A percentile compares a stretch with the other conserved stretches of the same genome.
Conservation (phyloP, 228 moss, liverwort and hornwort species). For the Sphagnum fallax region DNA sequence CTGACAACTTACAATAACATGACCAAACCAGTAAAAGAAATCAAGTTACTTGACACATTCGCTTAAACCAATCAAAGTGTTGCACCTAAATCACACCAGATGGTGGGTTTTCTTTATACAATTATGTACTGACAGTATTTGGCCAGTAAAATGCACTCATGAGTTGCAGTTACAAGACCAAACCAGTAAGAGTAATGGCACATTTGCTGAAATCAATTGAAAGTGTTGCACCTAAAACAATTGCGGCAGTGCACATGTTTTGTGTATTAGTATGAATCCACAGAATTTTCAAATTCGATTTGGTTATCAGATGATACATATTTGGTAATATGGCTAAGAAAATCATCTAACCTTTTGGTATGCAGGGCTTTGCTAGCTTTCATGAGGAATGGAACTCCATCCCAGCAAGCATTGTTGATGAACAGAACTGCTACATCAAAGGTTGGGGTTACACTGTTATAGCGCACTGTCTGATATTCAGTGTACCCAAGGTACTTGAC, state of each 20-base stretch:
- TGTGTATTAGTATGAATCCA: too few relatives aligned
- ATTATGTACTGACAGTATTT: neutral
- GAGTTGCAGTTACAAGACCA: too few relatives aligned
- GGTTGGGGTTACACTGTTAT: constrained; percentile 71
- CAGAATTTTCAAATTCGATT: too few relatives aligned
- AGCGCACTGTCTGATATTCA: constrained; percentile 39
- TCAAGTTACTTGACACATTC: too few relatives aligned
- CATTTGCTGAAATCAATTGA: neutral
- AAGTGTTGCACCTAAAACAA: neutral
- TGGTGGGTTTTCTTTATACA: neutral
- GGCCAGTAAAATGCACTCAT: too few relatives aligned
- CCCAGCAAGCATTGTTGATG: constrained; percentile 89
- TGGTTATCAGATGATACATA: too few relatives aligned
- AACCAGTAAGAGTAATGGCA: neutral
- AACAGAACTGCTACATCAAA: constrained; percentile 76
- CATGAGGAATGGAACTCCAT: constrained; percentile 88
- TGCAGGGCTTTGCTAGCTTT: constrained; percentile 85
- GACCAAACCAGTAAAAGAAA: too few relatives aligned
- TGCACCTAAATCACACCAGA: too few relatives aligned
- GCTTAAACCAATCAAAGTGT: too few relatives aligned
- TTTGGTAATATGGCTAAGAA: too few relatives aligned
- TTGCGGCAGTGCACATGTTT: too few relatives aligned
- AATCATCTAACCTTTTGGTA: constrained; percentile 18
- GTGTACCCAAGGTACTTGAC: constrained; percentile 37
- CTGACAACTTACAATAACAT: too few relatives aligned